phyloP scores from a whole-genome alignment of 1,284 basidiomycete species.

The Sanghuangporus weigelae region DNA sequence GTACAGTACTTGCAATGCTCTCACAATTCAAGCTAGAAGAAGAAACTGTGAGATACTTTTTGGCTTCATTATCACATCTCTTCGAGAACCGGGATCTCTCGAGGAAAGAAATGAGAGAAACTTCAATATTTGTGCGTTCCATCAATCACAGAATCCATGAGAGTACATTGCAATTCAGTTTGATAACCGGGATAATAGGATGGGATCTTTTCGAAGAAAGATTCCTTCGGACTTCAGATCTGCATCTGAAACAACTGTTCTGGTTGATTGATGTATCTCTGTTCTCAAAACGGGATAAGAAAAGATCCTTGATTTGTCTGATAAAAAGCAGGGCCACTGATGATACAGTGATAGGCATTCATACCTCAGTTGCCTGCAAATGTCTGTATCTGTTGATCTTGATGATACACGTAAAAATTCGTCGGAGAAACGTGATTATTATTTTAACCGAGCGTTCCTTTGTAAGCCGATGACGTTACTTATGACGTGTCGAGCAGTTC shows the following conservation, averaged over 20 bases:
- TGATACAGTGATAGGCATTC: neutral
- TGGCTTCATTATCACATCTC: neutral
- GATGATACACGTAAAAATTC: no score
- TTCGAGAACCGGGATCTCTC: no score
- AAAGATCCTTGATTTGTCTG: neutral
- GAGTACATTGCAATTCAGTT: neutral
- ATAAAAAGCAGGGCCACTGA: neutral
- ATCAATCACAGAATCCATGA: neutral
- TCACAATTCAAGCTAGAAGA: neutral
- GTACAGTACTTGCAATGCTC: neutral
- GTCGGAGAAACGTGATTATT: no score
- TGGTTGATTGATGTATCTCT: neutral
- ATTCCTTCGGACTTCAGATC: neutral
- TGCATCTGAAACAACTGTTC: neutral
- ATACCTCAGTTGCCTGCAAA: neutral
- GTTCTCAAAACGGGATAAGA: neutral
- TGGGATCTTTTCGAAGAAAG: neutral
- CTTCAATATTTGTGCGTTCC: neutral
- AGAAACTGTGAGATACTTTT: neutral
- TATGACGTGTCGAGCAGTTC: neutral
- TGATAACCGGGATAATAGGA: neutral
- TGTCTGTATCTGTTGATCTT: no score
- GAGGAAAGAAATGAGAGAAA: no score
- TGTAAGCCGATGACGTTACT: neutral
- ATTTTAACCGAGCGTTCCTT: neutral